A percentile compares a stretch with the other conserved stretches of the same genome.
Evolutionary conservation across 225 moss, liverwort and hornwort species (phyloP).

Genomic region (Polytrichum commune): DNA sequence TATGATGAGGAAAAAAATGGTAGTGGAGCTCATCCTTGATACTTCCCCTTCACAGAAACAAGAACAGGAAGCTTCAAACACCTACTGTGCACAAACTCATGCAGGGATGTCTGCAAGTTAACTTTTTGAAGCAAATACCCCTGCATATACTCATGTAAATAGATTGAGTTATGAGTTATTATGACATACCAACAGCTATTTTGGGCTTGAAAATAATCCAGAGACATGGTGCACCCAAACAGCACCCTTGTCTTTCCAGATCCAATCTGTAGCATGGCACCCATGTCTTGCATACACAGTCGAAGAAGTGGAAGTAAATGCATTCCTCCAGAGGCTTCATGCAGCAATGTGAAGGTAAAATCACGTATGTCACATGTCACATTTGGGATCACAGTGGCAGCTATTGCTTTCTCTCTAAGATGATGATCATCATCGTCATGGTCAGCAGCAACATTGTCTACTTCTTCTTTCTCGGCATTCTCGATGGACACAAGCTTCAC

Average conservation of each 20-base stretch:
- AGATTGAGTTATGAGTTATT: neutral
- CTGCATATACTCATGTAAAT: neutral
- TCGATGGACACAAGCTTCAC: conserved; percentile 61
- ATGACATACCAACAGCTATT: conserved; percentile 70
- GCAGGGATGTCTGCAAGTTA: too few relatives aligned
- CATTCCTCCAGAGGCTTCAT: conserved; percentile 89
- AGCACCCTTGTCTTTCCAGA: conserved; percentile 78
- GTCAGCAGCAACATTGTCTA: conserved; percentile 30
- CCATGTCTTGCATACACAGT: conserved; percentile 61
- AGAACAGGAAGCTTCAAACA: neutral
- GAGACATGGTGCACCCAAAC: conserved; percentile 69
- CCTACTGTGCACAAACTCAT: neutral
- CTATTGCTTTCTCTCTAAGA: conserved; percentile 41
- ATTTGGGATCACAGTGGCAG: conserved; percentile 75
- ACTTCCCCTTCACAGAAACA: neutral
- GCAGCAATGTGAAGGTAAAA: conserved; percentile 71
- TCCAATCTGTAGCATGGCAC: conserved; percentile 79
- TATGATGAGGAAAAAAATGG: too few relatives aligned
- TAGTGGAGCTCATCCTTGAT: neutral
- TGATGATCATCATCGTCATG: conserved; percentile 45
- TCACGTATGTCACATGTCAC: conserved; percentile 68
- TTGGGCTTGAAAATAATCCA: conserved; percentile 92
- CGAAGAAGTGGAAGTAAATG: conserved; percentile 85
- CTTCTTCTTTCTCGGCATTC: conserved; percentile 44
- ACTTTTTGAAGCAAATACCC: neutral